Conservation (phyloP, 805 yeast genomes). For the Candida ficus region DNA sequence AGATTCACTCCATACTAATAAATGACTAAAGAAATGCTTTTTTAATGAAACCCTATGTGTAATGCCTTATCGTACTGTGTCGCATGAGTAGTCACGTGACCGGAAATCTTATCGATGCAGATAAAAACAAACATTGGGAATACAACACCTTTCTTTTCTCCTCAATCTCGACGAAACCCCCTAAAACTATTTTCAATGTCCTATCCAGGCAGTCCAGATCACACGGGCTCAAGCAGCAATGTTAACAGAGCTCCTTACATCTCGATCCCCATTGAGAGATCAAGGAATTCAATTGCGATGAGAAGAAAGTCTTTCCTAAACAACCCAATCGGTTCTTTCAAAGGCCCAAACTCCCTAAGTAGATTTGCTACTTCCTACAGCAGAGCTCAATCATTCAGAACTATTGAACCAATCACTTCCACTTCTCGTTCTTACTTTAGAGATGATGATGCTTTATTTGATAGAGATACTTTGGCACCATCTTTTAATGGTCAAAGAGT, state of each 20-base stretch:
- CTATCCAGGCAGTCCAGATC: neutral
- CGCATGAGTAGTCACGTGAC: no score
- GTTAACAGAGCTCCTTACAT: conserved; percentile 6
- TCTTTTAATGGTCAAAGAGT: conserved; percentile 57
- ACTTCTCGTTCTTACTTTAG: conserved; percentile 56
- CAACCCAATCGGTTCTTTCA: conserved; percentile 52
- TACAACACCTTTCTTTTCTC: no score
- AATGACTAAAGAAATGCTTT: neutral
- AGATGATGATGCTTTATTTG: conserved; percentile 60
- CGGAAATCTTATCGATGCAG: no score
- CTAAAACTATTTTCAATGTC: neutral
- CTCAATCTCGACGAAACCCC: no score
- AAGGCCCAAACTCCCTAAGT: conserved; percentile 63
- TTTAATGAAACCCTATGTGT: no score
- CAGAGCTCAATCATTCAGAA: conserved; percentile 72
- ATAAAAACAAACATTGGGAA: no score
- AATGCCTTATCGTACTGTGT: no score
- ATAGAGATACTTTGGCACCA: conserved; percentile 66
- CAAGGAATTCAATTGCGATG: conserved; percentile 17
- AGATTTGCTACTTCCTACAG: conserved; percentile 76
- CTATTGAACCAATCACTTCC: conserved; percentile 39
- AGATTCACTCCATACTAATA: conserved; percentile 39
- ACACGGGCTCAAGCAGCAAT: conserved; percentile 1
- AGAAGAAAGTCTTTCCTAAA: conserved; percentile 37
- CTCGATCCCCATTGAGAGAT: conserved; percentile 20